Conservation (phyloP, 495 filamentous ascomycete genomes). For the Cercophora newfieldiana region DNA sequence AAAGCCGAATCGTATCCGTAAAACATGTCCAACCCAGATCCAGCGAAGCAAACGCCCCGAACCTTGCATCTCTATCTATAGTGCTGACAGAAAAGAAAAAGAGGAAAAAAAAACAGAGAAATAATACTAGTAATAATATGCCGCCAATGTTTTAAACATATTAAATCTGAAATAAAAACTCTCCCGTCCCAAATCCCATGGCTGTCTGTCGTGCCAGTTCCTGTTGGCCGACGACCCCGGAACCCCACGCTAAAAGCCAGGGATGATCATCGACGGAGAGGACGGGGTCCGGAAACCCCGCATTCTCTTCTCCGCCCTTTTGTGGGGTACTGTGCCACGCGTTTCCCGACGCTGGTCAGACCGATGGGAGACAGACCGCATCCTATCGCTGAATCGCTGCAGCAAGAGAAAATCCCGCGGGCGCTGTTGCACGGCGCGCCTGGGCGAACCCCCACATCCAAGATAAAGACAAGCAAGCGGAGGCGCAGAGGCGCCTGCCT, state of each 20-base stretch:
- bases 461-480: slow-evolving; percentile 12
- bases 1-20: not conserved
- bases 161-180: not conserved
- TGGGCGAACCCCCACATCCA: not conserved
- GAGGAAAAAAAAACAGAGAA: no score
- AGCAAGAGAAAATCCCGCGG: not conserved
- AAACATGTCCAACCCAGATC: not conserved
- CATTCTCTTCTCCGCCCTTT: not conserved
- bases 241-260: not conserved
- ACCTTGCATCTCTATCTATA: slow-evolving; percentile 5
- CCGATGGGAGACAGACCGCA: not conserved
- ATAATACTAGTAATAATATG: not conserved
- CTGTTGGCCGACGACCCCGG: not conserved
- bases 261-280: slow-evolving; percentile 2
- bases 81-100: not conserved
- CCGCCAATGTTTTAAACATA: not conserved
- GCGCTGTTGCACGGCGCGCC: not conserved
- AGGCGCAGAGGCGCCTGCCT: not conserved
- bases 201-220: not conserved
- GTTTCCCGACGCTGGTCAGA: not conserved
- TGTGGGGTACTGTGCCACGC: slow-evolving; percentile 4
- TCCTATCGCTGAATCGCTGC: not conserved
- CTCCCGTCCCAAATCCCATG: not conserved
- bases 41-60: not conserved
- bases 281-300: not conserved